Evolutionary conservation across 352 stramenopile genomes (phyloP).

Genomic region (Phytophthora pinifolia): DNA sequence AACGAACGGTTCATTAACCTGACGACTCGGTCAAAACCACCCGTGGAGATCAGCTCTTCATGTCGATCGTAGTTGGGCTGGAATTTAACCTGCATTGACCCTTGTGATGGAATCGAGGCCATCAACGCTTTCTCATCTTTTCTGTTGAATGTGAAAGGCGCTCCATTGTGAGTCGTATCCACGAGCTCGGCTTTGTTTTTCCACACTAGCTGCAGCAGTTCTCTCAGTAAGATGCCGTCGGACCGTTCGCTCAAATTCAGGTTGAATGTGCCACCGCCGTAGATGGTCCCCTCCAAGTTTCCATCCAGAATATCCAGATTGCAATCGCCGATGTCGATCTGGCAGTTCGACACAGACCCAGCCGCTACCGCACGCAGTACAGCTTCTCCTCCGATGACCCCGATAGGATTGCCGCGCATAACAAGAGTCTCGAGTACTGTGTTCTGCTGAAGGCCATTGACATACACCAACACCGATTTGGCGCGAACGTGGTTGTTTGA

Average conservation of each 20-base stretch:
- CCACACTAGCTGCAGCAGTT: conserved; percentile 55
- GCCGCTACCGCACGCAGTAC: conserved; percentile 55
- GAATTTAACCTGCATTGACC: conserved; percentile 54
- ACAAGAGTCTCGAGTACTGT: conserved; percentile 48
- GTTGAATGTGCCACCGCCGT: conserved; percentile 48
- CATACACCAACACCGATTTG: conserved; percentile 60
- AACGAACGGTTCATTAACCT: conserved; percentile 50
- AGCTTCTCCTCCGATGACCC: conserved; percentile 53
- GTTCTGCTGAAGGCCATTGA: conserved; percentile 65
- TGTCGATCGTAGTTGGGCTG: conserved; percentile 64
- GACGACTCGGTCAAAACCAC: conserved; percentile 43
- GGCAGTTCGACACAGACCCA: conserved; percentile 47
- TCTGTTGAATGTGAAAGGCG: conserved; percentile 45
- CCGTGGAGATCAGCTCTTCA: conserved; percentile 47
- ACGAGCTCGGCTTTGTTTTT: conserved; percentile 62
- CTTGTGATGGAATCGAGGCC: conserved; percentile 36
- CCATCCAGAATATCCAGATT: conserved; percentile 65
- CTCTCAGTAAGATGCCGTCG: conserved; percentile 53
- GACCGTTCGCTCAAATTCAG: conserved; percentile 54
- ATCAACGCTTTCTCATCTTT: conserved; percentile 63
- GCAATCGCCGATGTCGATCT: conserved; percentile 64
- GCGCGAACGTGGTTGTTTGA: conserved; percentile 72
- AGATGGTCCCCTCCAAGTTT: conserved; percentile 46
- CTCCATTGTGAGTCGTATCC: conserved; percentile 49
- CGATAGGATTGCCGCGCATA: conserved; percentile 71